Base-by-base conservation (phyloP, 2,329 filamentous ascomycete genomes). In the Venturia asperata region DNA sequence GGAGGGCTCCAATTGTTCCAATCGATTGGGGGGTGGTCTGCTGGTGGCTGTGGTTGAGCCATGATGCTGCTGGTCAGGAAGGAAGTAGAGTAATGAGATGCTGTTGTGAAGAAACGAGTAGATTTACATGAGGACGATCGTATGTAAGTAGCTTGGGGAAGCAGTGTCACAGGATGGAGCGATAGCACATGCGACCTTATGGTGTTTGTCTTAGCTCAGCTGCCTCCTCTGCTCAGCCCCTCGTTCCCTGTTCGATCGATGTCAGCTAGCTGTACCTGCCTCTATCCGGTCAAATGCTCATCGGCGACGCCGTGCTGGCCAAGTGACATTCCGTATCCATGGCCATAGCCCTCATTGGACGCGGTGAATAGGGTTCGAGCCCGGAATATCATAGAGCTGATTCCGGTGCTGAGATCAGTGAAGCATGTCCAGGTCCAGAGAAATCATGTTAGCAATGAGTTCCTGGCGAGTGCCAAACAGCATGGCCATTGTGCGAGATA, bases 1-100 rank as follows among this genome's bases (percentile, higher is more conserved):
- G 66, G 39, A 7, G 66, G 61, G 10, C 56, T 47, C 66, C 66
- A 67, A n/a, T 67, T 65, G 34, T 39, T 64, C 56, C 61, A 67
- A 30, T 67, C 64, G 39, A 67, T 65, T 17, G 67, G 62, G 21
- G 64, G 64, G 39, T 63, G 64, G 21, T 41, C 64, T 61, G 24
- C 43, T 37, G 64, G 64, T 49, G 62, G 62, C n/a, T 58, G 52
- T 37, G 30, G 30, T n/a, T 58, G 52, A 58, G 52, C 52, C 52
- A 58, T 58, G 52, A 52, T 58, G 52, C 15, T 58, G 30, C 27
- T n/a, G 27, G 6, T 34, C 9, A 37, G 5, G 19, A 11, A 58
- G 13, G 52, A 58, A 58, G 30, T 58, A 11, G 15, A 39, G 10
- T 5, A 9, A 27, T 13, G 47, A 27, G 21, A 27, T 3, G 17